Base-by-base conservation (phyloP, 1,284 basidiomycete species). In the Puccinia brachypodii region DNA sequence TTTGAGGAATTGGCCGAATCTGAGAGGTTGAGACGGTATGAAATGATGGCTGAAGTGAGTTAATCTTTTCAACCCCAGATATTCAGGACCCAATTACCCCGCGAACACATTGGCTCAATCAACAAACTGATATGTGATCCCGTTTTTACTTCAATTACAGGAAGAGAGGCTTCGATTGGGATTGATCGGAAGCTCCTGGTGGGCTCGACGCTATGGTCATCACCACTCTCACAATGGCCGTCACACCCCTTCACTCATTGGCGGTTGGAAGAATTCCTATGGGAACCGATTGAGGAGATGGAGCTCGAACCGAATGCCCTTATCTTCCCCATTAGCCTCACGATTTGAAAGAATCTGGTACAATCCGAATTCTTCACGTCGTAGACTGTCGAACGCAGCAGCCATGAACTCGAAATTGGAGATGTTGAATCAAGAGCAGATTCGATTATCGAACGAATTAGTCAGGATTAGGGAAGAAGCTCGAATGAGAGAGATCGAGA, bases 121-220 rank as follows among this genome's bases (percentile, higher is more conserved):
- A n/a, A n/a, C n/a, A n/a, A n/a, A 62, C 25, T 19, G 19, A 47
- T 28, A 64, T 36, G 3, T 28, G 2, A 71, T 71, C 44, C n/a
- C 53, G 22, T 14, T 68, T 68, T 1, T n/a, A 44, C 3, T 53
- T 47, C 19, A n/a, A n/a, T 68, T 47, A 56, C 19, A 81, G 80
- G 80, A 81, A 75, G 80, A 81, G n/a, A 73, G 80, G 22, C 71
- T 75, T 47, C 53, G 80, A 81, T 66, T 81, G 8, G 80, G 80
- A 19, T 60, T 81, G 40, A 81, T 81, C 25, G 80, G 73, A 19
- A 60, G 71, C 44, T 60, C 80, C 58, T 81, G 80, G 80, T 81
- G 80, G 80, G 71, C 71, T 56, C 40, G 80, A 28, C 72, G 80
- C 14, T 81, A 81, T 42, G 73, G 62, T 22, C 64, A 73, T 60